Percentiles rank a stretch among this genome's conserved stretches.
Evolutionary conservation across 345 rosid genomes (phyloP).

Genomic region (Brassica rapa): DNA sequence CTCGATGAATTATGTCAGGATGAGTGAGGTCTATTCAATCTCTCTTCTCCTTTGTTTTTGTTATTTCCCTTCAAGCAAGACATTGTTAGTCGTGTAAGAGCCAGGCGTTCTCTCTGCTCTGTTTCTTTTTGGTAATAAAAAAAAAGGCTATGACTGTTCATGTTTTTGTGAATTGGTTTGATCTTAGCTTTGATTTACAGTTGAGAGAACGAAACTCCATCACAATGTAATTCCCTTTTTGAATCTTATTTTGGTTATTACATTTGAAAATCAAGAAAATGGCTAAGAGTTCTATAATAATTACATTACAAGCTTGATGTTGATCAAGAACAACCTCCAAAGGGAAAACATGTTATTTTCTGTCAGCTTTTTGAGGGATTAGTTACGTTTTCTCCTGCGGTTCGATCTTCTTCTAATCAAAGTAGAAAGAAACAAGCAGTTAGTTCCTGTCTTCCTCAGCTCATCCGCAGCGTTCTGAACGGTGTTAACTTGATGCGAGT

Average conservation of each 20-base stretch:
- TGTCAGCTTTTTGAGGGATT: background rate
- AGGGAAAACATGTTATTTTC: background rate
- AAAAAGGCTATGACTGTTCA: conserved; percentile 9
- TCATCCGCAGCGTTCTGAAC: conserved; percentile 33
- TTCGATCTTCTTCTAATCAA: conserved; percentile 19
- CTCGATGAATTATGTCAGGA: conserved; percentile 61
- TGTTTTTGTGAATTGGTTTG: conserved; percentile 26
- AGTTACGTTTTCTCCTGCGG: background rate
- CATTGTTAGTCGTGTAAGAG: background rate
- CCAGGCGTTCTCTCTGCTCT: background rate
- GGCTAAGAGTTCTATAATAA: conserved; percentile 17
- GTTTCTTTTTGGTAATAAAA: conserved; percentile 33
- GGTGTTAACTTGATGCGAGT: conserved; percentile 26
- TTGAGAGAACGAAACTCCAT: background rate
- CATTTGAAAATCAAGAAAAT: background rate
- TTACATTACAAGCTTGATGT: conserved; percentile 11
- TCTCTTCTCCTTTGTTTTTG: conserved; percentile 12
- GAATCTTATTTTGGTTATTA: conserved; percentile 1
- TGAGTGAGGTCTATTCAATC: conserved; percentile 50
- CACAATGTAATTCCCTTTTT: background rate
- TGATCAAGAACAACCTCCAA: conserved; percentile 11
- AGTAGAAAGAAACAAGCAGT: conserved; percentile 35
- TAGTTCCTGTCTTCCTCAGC: conserved; percentile 37
- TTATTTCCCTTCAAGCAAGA: background rate
- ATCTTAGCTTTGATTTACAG: conserved; percentile 12